phyloP scores from a whole-genome alignment of 1,284 basidiomycete genomes.

The Papiliotrema laurentii region DNA sequence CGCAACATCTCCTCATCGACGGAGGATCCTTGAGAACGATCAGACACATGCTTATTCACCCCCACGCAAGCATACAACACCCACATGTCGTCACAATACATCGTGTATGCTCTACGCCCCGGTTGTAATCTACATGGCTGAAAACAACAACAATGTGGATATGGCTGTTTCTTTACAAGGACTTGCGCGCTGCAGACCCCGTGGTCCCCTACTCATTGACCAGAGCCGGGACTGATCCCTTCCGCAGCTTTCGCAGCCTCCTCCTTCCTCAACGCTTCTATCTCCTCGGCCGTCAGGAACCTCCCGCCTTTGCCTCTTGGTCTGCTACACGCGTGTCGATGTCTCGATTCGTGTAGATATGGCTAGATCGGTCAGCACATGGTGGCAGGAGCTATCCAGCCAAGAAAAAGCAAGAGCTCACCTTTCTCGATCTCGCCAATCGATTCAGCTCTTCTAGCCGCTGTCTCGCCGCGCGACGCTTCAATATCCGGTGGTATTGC shows the following conservation, averaged over 20 bases:
- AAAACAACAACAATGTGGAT: too few species aligned
- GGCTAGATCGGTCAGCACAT: constrained; percentile 57
- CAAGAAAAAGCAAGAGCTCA: constrained; percentile 42
- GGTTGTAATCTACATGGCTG: too few species aligned
- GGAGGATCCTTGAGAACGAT: too few species aligned
- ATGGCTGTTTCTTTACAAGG: too few species aligned
- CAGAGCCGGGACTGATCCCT: too few species aligned
- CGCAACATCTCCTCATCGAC: too few species aligned
- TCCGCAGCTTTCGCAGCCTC: constrained; percentile 31
- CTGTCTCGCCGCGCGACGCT: constrained; percentile 79
- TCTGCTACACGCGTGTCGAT: constrained; percentile 95
- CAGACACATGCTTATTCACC: too few species aligned
- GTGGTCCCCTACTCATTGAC: too few species aligned
- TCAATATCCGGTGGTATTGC: constrained; percentile 94
- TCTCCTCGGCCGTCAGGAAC: constrained; percentile 92
- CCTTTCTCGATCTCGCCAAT: constrained; percentile 86
- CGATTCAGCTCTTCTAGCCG: constrained; percentile 87
- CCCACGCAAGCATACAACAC: too few species aligned
- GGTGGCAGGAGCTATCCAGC: background rate
- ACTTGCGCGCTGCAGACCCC: too few species aligned
- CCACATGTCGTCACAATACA: too few species aligned
- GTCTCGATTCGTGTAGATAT: constrained; percentile 93
- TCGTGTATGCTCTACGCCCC: too few species aligned
- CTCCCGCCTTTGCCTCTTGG: constrained; percentile 94
- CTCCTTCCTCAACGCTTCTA: constrained; percentile 51